These are phyloP conservation scores for Niveomyces coronatus DNA, from an alignment of 2,329 filamentous ascomycete genomes.

Conservation along the genomic window DNA sequence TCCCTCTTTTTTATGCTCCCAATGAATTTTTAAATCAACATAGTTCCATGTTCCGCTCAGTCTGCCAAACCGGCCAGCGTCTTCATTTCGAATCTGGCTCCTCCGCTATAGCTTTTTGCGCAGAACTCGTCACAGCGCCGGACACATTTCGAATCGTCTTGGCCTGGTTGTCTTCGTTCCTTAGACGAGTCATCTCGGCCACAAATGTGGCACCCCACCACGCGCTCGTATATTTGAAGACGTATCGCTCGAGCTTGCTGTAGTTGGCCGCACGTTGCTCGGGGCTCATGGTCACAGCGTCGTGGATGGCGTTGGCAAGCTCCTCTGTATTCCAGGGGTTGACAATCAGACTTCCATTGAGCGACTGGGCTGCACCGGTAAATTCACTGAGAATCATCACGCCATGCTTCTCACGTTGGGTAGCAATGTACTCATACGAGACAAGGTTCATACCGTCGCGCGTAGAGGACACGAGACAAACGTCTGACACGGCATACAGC, in stretches of 20 bases:
- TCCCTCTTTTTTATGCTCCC: no score
- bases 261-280: constrained; percentile 82
- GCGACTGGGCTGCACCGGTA: constrained; percentile 84
- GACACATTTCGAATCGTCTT: constrained; percentile 32
- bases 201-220: constrained; percentile 97
- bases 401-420: constrained; percentile 81
- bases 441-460: constrained; percentile 98
- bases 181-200: constrained; percentile 58
- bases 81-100: constrained; percentile 1
- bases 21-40: no score
- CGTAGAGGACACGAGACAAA: constrained; percentile 88
- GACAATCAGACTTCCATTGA: constrained; percentile 88
- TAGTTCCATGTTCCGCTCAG: no score
- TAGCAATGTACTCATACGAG: constrained; percentile 95
- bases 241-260: constrained; percentile 85
- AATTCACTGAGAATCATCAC: constrained; percentile 95
- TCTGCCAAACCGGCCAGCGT: no score
- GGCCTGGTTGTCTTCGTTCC: constrained; percentile 25
- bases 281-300: constrained; percentile 91
- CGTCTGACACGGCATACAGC: constrained; percentile 84
- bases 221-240: constrained; percentile 93
- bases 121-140: constrained; percentile 24
- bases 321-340: constrained; percentile 99
- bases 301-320: constrained; percentile 83
- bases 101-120: constrained; percentile 2